Percentiles rank a stretch among this genome's conserved stretches.
These are phyloP conservation scores for Mycena indigotica DNA, from an alignment of 768 basidiomycete genomes.

Conservation along the genomic window DNA sequence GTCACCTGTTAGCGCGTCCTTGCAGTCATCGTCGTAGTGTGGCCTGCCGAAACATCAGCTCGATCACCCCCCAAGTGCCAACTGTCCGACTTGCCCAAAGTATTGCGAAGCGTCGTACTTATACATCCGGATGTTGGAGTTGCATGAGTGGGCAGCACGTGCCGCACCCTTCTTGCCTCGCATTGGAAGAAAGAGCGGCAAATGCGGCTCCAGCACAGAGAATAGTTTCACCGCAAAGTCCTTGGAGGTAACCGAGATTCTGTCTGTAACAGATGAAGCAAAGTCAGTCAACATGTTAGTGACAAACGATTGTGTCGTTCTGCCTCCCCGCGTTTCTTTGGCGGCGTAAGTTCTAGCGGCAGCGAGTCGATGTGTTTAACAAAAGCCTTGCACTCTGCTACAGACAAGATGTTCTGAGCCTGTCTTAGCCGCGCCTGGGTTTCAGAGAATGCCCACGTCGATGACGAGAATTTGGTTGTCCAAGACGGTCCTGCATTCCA, in stretches of 20 bases:
- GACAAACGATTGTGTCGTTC: constrained; percentile 65
- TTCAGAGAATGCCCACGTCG: constrained; percentile 42
- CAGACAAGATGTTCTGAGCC: constrained; percentile 56
- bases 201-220: constrained; percentile 52
- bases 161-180: constrained; percentile 33
- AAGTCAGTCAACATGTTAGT: neutral
- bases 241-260: constrained; percentile 59
- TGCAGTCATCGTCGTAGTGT: constrained; percentile 76
- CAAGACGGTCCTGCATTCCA: constrained; percentile 51
- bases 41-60: constrained; percentile 34
- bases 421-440: neutral
- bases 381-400: constrained; percentile 62
- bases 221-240: constrained; percentile 61
- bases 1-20: constrained; percentile 57
- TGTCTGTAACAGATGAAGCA: constrained; percentile 42
- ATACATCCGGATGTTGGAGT: constrained; percentile 76
- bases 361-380: constrained; percentile 61
- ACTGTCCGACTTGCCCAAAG: constrained; percentile 63
- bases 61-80: neutral
- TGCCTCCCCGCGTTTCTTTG: constrained; percentile 74
- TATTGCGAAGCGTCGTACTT: constrained; percentile 64
- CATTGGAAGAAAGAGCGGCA: constrained; percentile 55
- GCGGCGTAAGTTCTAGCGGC: constrained; percentile 66
- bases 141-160: constrained; percentile 55
- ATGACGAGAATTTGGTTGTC: constrained; percentile 68